phyloP scores from a whole-genome alignment of 306 rosid genomes.

The Begonia loranthoides region DNA sequence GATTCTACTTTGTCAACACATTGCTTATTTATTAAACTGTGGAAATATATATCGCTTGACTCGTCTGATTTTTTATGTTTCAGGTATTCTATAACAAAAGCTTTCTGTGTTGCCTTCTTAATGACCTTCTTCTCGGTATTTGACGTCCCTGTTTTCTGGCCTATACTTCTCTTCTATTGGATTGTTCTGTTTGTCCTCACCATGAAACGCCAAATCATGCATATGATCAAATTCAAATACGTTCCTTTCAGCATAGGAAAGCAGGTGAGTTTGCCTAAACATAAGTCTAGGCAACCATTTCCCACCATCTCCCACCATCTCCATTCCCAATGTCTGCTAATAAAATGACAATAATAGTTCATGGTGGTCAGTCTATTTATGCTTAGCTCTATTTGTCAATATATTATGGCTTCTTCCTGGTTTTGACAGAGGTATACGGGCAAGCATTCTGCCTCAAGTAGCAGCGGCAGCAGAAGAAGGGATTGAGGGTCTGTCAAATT shows the following conservation, averaged over 20 bases:
- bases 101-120: slow-evolving; percentile 39
- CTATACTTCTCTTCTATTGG: slow-evolving; percentile 55
- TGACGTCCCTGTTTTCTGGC: slow-evolving; percentile 69
- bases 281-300: neutral
- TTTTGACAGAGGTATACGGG: slow-evolving; percentile 39
- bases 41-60: neutral
- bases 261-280: slow-evolving; percentile 23
- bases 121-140: slow-evolving; percentile 55
- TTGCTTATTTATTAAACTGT: no score
- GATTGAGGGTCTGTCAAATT: slow-evolving; percentile 18
- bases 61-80: slow-evolving; percentile 8
- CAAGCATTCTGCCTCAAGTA: slow-evolving; percentile 24
- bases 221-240: slow-evolving; percentile 56
- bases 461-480: slow-evolving; percentile 16
- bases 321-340: neutral
- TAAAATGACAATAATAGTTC: neutral
- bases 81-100: slow-evolving; percentile 65
- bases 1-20: no score
- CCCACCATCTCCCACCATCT: neutral
- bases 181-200: slow-evolving; percentile 48
- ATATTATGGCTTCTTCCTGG: neutral
- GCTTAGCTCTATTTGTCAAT: no score
- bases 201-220: slow-evolving; percentile 68
- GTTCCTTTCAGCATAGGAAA: slow-evolving; percentile 49
- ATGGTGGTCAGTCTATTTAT: neutral